Conservation (phyloP, 2,329 filamentous ascomycete species). For the Talaromyces sp. region DNA sequence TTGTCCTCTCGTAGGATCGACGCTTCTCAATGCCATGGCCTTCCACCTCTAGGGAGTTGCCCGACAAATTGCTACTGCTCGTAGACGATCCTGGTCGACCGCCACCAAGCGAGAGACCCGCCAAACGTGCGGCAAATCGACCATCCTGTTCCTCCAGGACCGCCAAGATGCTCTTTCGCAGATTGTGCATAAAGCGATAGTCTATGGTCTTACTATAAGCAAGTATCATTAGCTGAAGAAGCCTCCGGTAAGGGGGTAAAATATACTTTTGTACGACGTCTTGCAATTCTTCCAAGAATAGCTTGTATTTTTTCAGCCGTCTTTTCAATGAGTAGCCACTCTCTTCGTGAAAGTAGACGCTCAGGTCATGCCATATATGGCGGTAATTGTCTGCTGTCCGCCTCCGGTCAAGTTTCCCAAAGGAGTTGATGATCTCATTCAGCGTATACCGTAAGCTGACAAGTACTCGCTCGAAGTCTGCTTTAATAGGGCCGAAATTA, state of each 20-base stretch:
- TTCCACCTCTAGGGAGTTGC: conserved; percentile 25
- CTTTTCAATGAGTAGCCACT: conserved; percentile 45
- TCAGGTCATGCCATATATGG: conserved; percentile 51
- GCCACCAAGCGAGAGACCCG: conserved; percentile 26
- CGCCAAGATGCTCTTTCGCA: conserved; percentile 26
- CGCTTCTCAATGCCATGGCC: conserved; percentile 29
- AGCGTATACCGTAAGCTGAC: conserved; percentile 51
- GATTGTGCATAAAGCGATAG: conserved; percentile 24
- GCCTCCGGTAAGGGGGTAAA: neutral
- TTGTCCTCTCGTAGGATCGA: conserved; percentile 35
- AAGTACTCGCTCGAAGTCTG: conserved; percentile 49
- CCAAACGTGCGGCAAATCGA: conserved; percentile 28
- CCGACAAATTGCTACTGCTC: conserved; percentile 27
- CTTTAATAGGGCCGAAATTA: conserved; percentile 39
- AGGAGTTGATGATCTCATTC: conserved; percentile 47
- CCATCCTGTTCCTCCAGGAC: conserved; percentile 31
- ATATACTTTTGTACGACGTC: conserved; percentile 48
- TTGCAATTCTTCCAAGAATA: conserved; percentile 46
- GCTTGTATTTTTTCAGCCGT: conserved; percentile 50
- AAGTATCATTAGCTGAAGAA: conserved; percentile 19
- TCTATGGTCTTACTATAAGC: conserved; percentile 29
- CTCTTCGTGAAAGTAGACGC: conserved; percentile 45
- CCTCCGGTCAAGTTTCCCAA: conserved; percentile 39
- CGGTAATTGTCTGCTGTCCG: conserved; percentile 39
- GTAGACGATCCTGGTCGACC: conserved; percentile 25